Conservation (phyloP, 1,284 basidiomycete genomes). For the Agaricales sp. region DNA sequence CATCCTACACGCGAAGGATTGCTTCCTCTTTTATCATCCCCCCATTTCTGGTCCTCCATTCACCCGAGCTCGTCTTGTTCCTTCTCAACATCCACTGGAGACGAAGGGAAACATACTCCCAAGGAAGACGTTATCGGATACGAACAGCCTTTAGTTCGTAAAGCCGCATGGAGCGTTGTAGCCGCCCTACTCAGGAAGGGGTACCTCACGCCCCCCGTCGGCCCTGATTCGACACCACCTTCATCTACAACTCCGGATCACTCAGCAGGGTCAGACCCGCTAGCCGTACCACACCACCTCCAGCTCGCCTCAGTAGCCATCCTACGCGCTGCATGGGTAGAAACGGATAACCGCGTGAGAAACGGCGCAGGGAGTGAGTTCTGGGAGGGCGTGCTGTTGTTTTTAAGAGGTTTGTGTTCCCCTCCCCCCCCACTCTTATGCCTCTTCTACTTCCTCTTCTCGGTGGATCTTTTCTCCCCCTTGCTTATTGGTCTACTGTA, state of each 20-base stretch:
- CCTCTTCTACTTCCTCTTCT: too few relatives aligned
- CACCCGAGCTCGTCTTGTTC: constrained; percentile 33
- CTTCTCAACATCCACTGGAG: too few relatives aligned
- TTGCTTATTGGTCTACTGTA: too few relatives aligned
- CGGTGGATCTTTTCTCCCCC: too few relatives aligned
- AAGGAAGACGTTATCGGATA: constrained; percentile 36
- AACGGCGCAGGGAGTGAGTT: constrained; percentile 28
- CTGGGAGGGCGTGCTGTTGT: constrained; percentile 61
- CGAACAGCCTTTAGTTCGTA: constrained; percentile 58
- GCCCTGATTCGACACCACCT: neutral
- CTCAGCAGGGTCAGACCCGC: too few relatives aligned
- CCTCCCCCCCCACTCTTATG: neutral
- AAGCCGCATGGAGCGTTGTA: constrained; percentile 47
- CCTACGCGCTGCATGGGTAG: constrained; percentile 69
- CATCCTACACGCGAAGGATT: too few relatives aligned
- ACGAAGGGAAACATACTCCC: too few relatives aligned
- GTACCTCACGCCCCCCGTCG: neutral
- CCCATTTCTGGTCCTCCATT: constrained; percentile 50
- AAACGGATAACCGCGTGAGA: constrained; percentile 61
- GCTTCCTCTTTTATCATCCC: constrained; percentile 35
- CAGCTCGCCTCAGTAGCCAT: constrained; percentile 45
- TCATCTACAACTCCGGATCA: neutral
- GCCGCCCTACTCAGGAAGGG: constrained; percentile 26
- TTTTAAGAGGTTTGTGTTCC: constrained; percentile 53
- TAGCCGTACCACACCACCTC: constrained; percentile 26